Evolutionary conservation across 192 early-diverging fungal species (phyloP).

Genomic region (Backusella psychrophila): DNA sequence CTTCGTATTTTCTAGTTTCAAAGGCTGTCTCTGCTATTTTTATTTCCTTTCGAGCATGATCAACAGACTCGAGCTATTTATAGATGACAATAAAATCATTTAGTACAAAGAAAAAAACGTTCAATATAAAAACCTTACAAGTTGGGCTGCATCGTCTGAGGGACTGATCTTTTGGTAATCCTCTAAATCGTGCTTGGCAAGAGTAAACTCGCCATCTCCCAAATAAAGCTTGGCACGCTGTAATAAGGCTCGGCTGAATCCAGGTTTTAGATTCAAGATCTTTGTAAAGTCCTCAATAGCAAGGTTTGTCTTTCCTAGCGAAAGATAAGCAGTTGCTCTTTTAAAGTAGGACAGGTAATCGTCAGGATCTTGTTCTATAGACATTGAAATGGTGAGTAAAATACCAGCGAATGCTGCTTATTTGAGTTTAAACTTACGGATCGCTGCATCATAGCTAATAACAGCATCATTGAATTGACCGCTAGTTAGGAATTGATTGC

Average conservation of each 20-base stretch:
- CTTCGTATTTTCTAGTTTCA: conserved; percentile 44
- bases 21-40: conserved; percentile 40
- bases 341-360: conserved; percentile 86
- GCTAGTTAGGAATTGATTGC: conserved; percentile 32
- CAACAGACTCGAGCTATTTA: conserved; percentile 36
- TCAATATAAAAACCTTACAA: not conserved
- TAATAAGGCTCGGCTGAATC: conserved; percentile 75
- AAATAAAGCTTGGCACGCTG: conserved; percentile 71
- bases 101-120: not conserved
- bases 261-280: conserved; percentile 77
- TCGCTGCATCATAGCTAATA: conserved; percentile 60
- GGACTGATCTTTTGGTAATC: conserved; percentile 15
- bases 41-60: conserved; percentile 41
- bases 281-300: conserved; percentile 83
- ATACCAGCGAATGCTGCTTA: not conserved
- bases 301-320: conserved; percentile 62
- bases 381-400: too few species aligned
- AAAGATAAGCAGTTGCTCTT: conserved; percentile 80
- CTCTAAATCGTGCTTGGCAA: conserved; percentile 64
- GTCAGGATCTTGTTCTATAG: conserved; percentile 65
- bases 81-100: conserved; percentile 9
- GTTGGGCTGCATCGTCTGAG: not conserved
- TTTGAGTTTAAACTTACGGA: conserved; percentile 41
- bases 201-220: conserved; percentile 62
- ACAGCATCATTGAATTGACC: conserved; percentile 60